These are phyloP conservation scores for Meira nashicola DNA, from an alignment of 1,284 basidiomycete genomes.

Conservation along the genomic window DNA sequence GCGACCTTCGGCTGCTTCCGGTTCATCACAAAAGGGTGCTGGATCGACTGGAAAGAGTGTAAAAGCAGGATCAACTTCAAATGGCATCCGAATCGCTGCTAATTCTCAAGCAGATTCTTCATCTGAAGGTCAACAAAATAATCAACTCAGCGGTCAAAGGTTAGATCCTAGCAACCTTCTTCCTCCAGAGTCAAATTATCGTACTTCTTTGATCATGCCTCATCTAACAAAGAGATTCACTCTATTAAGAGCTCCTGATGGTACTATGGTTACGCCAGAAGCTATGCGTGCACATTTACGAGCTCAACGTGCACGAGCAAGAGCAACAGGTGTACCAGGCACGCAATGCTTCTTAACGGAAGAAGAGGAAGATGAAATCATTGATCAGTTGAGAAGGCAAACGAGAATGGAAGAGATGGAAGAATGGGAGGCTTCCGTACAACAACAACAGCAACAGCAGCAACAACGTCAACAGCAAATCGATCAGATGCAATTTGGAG, in stretches of 20 bases:
- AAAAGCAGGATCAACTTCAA: no score
- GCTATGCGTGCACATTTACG: slow-evolving; percentile 44
- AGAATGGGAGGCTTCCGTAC: slow-evolving; percentile 17
- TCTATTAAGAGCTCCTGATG: slow-evolving; percentile 37
- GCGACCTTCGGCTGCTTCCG: no score
- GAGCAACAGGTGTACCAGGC: slow-evolving; percentile 20
- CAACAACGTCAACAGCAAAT: background rate
- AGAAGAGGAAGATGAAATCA: slow-evolving; percentile 47
- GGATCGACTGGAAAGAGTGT: no score
- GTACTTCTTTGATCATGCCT: slow-evolving; percentile 46
- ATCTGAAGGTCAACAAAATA: background rate
- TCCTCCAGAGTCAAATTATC: slow-evolving; percentile 31
- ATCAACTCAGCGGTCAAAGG: background rate
- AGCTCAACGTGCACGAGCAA: slow-evolving; percentile 38
- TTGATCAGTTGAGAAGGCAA: slow-evolving; percentile 35
- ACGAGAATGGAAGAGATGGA: slow-evolving; percentile 19
- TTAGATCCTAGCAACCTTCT: slow-evolving; percentile 18
- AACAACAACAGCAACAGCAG: slow-evolving; percentile 3
- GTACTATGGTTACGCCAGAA: slow-evolving; percentile 41
- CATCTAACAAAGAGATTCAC: slow-evolving; percentile 45
- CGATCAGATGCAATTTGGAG: slow-evolving; percentile 19
- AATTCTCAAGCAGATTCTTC: no score
- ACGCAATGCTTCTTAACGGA: slow-evolving; percentile 39
- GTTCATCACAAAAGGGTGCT: no score
- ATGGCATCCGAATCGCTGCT: no score